These are phyloP conservation scores for Gymnopilus junonius DNA, from an alignment of 768 basidiomycete species.

Conservation along the genomic window DNA sequence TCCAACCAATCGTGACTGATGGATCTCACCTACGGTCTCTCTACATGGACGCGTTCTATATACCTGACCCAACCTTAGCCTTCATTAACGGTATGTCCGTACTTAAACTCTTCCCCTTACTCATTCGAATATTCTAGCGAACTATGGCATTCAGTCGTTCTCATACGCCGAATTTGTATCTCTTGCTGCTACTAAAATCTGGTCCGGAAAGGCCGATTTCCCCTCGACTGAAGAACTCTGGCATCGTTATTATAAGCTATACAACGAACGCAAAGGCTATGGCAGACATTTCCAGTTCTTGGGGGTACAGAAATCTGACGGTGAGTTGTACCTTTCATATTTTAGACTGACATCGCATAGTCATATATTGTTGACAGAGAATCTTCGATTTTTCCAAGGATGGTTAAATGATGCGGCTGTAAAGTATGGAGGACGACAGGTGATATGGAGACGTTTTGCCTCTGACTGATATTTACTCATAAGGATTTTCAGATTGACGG, in stretches of 20 bases:
- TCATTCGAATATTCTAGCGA: constrained; percentile 28
- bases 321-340: constrained; percentile 11
- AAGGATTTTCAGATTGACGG: constrained; percentile 22
- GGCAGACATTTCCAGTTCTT: constrained; percentile 41
- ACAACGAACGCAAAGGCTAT: constrained; percentile 38
- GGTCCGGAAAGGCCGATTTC: constrained; percentile 39
- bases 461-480: neutral
- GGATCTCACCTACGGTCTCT: constrained; percentile 44
- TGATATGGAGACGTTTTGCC: neutral
- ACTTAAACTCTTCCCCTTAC: neutral
- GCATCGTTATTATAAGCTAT: constrained; percentile 33
- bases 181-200: constrained; percentile 41
- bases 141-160: constrained; percentile 44
- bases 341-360: neutral
- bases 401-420: constrained; percentile 45
- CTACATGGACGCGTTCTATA: constrained; percentile 45
- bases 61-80: constrained; percentile 47
- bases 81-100: constrained; percentile 36
- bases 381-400: constrained; percentile 37
- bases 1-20: constrained; percentile 42
- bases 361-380: constrained; percentile 20
- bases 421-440: constrained; percentile 41
- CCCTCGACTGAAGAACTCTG: constrained; percentile 36
- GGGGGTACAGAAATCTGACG: constrained; percentile 30
- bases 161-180: constrained; percentile 40